phyloP scores from a whole-genome alignment of 108 stramenopile genomes.

The Pseudonitzschia delicatissima region DNA sequence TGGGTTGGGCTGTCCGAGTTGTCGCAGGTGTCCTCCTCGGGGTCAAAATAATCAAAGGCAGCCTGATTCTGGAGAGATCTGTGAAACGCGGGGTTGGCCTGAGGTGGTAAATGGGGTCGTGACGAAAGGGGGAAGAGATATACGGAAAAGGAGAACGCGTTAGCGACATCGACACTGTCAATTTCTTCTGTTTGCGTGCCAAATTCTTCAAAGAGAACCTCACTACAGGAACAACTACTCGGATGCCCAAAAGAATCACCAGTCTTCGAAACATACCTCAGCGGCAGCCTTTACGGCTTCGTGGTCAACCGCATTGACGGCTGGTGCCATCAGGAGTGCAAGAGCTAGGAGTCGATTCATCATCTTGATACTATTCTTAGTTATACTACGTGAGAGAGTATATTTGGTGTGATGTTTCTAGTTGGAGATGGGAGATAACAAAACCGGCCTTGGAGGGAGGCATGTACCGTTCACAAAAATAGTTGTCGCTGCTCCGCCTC shows the following conservation, averaged over 20 bases:
- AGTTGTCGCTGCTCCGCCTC: too few relatives aligned
- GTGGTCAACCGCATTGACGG: not conserved
- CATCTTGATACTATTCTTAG: too few relatives aligned
- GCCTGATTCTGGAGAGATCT: not conserved
- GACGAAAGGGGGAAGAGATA: not conserved
- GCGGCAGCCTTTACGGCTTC: not conserved
- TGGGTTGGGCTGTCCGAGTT: conserved; percentile 22
- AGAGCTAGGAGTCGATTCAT: not conserved
- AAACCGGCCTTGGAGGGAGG: too few relatives aligned
- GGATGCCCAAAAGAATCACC: not conserved
- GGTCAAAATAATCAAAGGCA: conserved; percentile 27
- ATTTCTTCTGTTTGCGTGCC: too few relatives aligned
- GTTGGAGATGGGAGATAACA: too few relatives aligned
- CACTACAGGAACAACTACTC: not conserved
- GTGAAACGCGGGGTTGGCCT: not conserved
- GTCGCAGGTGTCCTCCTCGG: conserved; percentile 33
- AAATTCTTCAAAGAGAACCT: not conserved
- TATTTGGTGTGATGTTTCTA: too few relatives aligned
- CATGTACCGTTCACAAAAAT: too few relatives aligned
- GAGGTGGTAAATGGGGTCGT: not conserved
- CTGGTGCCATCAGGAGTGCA: not conserved
- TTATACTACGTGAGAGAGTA: too few relatives aligned
- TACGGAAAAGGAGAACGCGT: too few relatives aligned
- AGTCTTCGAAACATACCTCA: not conserved
- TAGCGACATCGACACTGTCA: too few relatives aligned